Evolutionary conservation across 306 rosid genomes (phyloP).

Genomic region (Fragaria ananassa): DNA sequence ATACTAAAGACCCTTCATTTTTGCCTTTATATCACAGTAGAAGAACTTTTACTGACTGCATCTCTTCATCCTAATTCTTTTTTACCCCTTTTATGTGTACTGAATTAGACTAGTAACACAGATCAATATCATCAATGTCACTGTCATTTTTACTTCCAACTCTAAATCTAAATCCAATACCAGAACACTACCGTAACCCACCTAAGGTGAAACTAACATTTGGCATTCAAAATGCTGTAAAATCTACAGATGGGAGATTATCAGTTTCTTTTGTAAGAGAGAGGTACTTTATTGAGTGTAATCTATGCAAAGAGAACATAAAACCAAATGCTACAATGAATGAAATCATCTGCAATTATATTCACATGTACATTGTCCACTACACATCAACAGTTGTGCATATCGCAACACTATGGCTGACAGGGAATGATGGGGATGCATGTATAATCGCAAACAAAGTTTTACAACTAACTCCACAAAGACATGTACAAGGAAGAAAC

Average conservation of each 20-base stretch:
- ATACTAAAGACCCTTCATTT: background rate
- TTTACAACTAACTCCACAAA: background rate
- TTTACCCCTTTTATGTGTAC: background rate
- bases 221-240: background rate
- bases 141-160: background rate
- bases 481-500: background rate
- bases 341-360: background rate
- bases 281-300: background rate
- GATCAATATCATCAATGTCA: background rate
- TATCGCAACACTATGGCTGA: background rate
- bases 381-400: background rate
- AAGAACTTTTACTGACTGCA: background rate
- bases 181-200: background rate
- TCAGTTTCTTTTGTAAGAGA: constrained; percentile 1
- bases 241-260: background rate
- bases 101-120: background rate
- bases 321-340: background rate
- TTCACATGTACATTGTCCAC: background rate
- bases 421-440: background rate
- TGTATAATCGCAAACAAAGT: background rate
- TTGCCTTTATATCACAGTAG: background rate
- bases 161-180: background rate
- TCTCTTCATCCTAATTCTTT: background rate
- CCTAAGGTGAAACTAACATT: background rate
- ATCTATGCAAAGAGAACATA: background rate